Percentiles rank a stretch among this genome's conserved stretches.
Evolutionary conservation across 805 yeast species (phyloP).

Genomic region (Lipomyces anomalus): DNA sequence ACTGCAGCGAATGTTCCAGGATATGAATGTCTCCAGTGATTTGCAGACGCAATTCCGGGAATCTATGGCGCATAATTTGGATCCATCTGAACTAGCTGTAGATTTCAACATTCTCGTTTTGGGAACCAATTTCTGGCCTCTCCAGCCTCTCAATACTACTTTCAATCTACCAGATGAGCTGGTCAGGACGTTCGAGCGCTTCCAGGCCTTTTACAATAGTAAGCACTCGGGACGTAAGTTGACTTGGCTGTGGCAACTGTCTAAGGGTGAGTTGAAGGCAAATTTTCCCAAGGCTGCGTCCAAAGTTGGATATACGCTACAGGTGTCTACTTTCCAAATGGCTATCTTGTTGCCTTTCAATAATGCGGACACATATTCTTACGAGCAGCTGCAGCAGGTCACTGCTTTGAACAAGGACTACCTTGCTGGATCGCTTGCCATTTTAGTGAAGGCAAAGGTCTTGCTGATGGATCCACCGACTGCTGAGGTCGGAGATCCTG

Average conservation of each 20-base stretch:
- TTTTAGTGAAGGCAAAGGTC: slow-evolving; percentile 72
- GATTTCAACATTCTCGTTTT: slow-evolving; percentile 72
- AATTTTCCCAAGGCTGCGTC: slow-evolving; percentile 77
- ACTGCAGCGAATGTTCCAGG: slow-evolving; percentile 93
- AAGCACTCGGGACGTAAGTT: slow-evolving; percentile 84
- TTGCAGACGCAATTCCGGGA: slow-evolving; percentile 56
- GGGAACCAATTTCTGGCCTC: slow-evolving; percentile 89
- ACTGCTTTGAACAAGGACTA: slow-evolving; percentile 63
- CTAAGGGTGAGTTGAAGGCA: slow-evolving; percentile 87
- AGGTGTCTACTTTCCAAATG: slow-evolving; percentile 80
- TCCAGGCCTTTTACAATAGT: slow-evolving; percentile 60
- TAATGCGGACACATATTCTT: slow-evolving; percentile 53
- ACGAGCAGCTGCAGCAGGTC: slow-evolving; percentile 54
- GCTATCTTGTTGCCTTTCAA: slow-evolving; percentile 82
- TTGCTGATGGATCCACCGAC: slow-evolving; percentile 62
- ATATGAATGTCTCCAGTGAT: slow-evolving; percentile 78
- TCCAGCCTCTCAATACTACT: slow-evolving; percentile 42
- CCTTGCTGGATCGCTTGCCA: slow-evolving; percentile 70
- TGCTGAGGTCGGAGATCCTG: slow-evolving; percentile 44
- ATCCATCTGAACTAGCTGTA: slow-evolving; percentile 27
- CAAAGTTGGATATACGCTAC: slow-evolving; percentile 51
- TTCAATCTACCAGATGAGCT: slow-evolving; percentile 66
- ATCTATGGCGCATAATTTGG: slow-evolving; percentile 36
- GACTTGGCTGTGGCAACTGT: slow-evolving; percentile 94
- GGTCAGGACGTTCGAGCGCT: slow-evolving; percentile 54